Percentiles rank a stretch among this genome's conserved stretches.
Conservation (phyloP, 2,329 filamentous ascomycete species). For the Ustulina deusta region DNA sequence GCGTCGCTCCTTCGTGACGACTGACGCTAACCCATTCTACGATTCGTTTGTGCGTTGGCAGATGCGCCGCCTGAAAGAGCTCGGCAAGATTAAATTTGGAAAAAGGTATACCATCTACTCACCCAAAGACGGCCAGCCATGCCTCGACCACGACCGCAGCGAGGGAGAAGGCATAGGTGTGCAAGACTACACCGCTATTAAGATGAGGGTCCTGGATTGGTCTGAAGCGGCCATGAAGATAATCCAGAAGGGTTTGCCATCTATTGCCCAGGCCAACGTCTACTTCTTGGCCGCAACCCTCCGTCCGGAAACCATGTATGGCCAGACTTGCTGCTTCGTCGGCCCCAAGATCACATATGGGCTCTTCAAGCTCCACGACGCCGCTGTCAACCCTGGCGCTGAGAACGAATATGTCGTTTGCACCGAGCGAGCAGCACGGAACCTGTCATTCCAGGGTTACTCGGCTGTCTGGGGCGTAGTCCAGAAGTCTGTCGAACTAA, state of each 20-base stretch:
- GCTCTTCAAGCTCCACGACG: too few relatives aligned
- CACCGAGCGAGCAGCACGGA: too few relatives aligned
- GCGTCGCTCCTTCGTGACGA: slow-evolving; percentile 92
- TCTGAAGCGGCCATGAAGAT: slow-evolving; percentile 77
- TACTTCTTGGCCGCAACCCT: slow-evolving; percentile 94
- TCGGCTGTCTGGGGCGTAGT: too few relatives aligned
- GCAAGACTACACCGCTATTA: slow-evolving; percentile 93
- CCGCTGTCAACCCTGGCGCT: too few relatives aligned
- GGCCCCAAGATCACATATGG: too few relatives aligned
- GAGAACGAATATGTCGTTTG: too few relatives aligned
- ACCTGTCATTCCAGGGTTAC: too few relatives aligned
- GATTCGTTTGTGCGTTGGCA: slow-evolving; percentile 97
- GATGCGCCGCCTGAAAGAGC: slow-evolving; percentile 89
- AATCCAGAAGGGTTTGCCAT: too few relatives aligned
- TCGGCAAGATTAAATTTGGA: slow-evolving; percentile 93
- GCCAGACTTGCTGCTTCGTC: too few relatives aligned
- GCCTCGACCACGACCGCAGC: slow-evolving; percentile 87
- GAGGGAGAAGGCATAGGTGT: slow-evolving; percentile 84
- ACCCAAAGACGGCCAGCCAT: slow-evolving; percentile 88
- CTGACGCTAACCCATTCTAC: slow-evolving; percentile 96
- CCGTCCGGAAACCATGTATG: slow-evolving; percentile 98
- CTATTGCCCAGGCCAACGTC: too few relatives aligned
- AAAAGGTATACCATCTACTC: slow-evolving; percentile 95
- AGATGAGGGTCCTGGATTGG: slow-evolving; percentile 93
- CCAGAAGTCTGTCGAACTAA: too few relatives aligned